phyloP scores from a whole-genome alignment of 306 rosid genomes.

The Pterocarpus macrocarpus region DNA sequence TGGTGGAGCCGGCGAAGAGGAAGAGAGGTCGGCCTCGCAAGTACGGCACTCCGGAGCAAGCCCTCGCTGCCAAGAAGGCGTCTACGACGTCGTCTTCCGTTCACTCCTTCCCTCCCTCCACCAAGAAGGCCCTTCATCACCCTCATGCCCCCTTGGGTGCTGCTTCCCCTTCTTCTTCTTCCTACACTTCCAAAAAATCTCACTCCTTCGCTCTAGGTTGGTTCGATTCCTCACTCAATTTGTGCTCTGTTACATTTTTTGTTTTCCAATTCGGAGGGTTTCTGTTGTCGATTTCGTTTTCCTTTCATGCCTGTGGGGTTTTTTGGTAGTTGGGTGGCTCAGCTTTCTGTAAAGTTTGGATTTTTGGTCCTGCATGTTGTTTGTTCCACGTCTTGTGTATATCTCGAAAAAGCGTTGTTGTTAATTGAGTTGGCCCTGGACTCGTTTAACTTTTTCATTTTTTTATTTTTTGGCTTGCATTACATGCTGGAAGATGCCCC shows the following conservation, averaged over 20 bases:
- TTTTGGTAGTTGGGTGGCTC: neutral
- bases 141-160: neutral
- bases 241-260: neutral
- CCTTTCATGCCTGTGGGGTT: neutral
- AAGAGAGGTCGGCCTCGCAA: slow-evolving; percentile 93
- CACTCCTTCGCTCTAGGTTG: slow-evolving; percentile 66
- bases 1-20: slow-evolving; percentile 71
- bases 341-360: neutral
- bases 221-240: neutral
- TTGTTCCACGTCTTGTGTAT: neutral
- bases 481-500: too few species aligned
- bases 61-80: slow-evolving; percentile 89
- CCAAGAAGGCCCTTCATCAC: neutral
- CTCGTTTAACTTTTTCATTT: too few species aligned
- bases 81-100: slow-evolving; percentile 74
- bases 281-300: neutral
- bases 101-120: slow-evolving; percentile 38
- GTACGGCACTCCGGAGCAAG: slow-evolving; percentile 89
- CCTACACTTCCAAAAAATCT: slow-evolving; percentile 71
- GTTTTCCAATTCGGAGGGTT: neutral
- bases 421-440: neutral
- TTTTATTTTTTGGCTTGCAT: too few species aligned
- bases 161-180: slow-evolving; percentile 59
- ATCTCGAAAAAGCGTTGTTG: neutral
- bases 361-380: neutral